phyloP scores from a whole-genome alignment of 2,329 filamentous ascomycete genomes.

The Alternaria sp. region DNA sequence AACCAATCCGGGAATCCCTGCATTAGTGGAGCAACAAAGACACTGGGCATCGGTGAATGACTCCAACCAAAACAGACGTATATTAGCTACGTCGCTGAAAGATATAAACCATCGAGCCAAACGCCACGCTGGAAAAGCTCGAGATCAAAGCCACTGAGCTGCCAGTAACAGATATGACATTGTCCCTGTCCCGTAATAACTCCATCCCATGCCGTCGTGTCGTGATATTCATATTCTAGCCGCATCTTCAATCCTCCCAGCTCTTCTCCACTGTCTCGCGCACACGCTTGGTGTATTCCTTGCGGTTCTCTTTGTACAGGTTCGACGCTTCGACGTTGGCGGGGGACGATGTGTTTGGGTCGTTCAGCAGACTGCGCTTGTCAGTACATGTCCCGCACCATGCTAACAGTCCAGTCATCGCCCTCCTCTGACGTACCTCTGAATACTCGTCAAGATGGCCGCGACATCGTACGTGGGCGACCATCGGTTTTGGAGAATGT shows the following conservation, averaged over 20 bases:
- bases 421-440: conserved; percentile 70
- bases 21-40: conserved; percentile 2
- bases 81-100: conserved; percentile 21
- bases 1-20: conserved; percentile 1
- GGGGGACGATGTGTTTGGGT: conserved; percentile 97
- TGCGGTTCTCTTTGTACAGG: conserved; percentile 96
- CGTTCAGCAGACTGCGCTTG: conserved; percentile 80
- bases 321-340: conserved; percentile 99
- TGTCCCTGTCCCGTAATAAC: conserved; percentile 28
- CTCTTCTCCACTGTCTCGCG: conserved; percentile 98
- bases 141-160: conserved; percentile 17
- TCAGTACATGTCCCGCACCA: conserved; percentile 26
- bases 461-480: conserved; percentile 99
- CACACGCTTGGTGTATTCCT: conserved; percentile 95
- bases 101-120: conserved; percentile 15
- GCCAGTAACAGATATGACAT: conserved; percentile 19
- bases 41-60: background rate
- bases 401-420: background rate
- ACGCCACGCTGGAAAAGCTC: conserved; percentile 39
- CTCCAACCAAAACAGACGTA: background rate
- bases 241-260: conserved; percentile 80
- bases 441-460: conserved; percentile 95
- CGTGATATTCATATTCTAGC: conserved; percentile 18
- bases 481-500: conserved; percentile 98
- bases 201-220: conserved; percentile 26